These are phyloP conservation scores for Durio zibethinus DNA, from an alignment of 345 rosid species.

Conservation along the genomic window DNA sequence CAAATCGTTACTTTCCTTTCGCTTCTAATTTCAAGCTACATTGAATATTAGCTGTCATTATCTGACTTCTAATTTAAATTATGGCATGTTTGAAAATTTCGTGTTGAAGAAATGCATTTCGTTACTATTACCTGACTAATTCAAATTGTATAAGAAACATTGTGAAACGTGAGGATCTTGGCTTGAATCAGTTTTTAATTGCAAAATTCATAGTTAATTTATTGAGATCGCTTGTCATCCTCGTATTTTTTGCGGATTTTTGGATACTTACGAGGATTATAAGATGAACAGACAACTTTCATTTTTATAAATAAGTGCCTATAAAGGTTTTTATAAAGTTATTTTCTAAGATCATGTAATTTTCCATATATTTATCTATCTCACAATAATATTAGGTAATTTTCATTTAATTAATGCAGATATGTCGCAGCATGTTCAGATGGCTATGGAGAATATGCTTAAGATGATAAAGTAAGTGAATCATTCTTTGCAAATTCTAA, in stretches of 20 bases:
- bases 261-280: background rate
- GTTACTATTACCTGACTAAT: background rate
- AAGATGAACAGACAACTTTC: background rate
- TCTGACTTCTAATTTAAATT: background rate
- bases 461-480: constrained; percentile 70
- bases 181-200: background rate
- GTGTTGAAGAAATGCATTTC: background rate
- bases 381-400: background rate
- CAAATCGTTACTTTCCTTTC: no score
- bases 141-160: background rate
- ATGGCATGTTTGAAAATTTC: background rate
- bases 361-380: background rate
- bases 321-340: background rate
- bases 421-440: constrained; percentile 76
- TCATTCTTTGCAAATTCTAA: constrained; percentile 1
- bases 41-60: no score
- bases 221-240: background rate
- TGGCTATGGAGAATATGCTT: constrained; percentile 75
- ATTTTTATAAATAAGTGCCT: background rate
- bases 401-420: constrained; percentile 40
- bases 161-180: constrained; percentile 8
- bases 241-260: background rate
- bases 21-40: no score
- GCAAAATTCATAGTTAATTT: background rate
- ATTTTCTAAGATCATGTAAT: background rate